phyloP scores from a whole-genome alignment of 2,329 filamentous ascomycete genomes.

The Byssothecium circinans region DNA sequence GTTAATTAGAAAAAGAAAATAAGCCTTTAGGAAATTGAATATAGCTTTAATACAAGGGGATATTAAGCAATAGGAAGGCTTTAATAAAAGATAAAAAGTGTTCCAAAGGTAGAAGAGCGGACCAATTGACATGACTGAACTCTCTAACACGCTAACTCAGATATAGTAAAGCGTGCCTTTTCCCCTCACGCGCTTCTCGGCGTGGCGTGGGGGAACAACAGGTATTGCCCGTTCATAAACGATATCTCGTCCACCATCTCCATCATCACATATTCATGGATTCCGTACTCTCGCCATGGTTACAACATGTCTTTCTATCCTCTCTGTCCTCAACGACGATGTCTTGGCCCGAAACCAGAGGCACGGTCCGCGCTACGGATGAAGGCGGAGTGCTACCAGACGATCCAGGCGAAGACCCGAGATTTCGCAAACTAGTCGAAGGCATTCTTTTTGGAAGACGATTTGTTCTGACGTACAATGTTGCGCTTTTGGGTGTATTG shows the following conservation, averaged over 20 bases:
- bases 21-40: too few relatives aligned
- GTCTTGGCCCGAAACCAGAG: not conserved
- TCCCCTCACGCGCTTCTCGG: too few relatives aligned
- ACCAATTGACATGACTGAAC: not conserved
- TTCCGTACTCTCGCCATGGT: constrained; percentile 4
- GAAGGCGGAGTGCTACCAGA: constrained; percentile 22
- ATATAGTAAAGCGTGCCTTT: constrained; percentile 1
- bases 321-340: not conserved
- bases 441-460: constrained; percentile 43
- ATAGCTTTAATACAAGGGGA: too few relatives aligned
- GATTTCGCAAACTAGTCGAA: constrained; percentile 40
- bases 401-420: constrained; percentile 41
- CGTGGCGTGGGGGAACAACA: not conserved
- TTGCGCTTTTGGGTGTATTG: constrained; percentile 42
- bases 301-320: constrained; percentile 2
- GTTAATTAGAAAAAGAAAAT: too few relatives aligned
- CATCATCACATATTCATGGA: constrained; percentile 1
- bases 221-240: not conserved
- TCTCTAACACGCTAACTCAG: not conserved
- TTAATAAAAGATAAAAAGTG: too few relatives aligned
- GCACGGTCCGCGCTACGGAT: not conserved
- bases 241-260: not conserved
- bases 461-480: constrained; percentile 46
- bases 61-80: too few relatives aligned
- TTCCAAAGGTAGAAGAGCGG: too few relatives aligned